Base-by-base conservation (phyloP, 257 asterid genomes). In the Ballota nigra region DNA sequence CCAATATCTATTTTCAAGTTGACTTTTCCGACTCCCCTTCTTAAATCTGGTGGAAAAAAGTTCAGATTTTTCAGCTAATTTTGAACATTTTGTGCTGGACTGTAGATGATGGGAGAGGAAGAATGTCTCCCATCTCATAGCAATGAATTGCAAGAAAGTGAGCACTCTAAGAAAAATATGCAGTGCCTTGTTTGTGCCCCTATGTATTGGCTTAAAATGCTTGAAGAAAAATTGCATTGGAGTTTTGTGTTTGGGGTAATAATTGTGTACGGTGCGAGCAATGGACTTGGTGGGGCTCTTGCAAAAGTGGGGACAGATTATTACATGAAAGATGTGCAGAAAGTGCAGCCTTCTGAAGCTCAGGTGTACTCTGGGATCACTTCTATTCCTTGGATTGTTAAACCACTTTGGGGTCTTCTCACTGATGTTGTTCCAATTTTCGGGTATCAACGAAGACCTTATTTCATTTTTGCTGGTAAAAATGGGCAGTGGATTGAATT, bases 341-440 rank as follows among this genome's bases (percentile, higher is more conserved):
- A 86, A 73, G 97, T 94, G 73, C 97, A 91, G 84, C 99, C 97
- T 71, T 91, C 97, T 81, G 97, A 91, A 79, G 88, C 99, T 71
- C 99, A 94, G 86, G 80, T 94, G 51, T 94, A 94, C 74, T 58
- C 83, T 18, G 98, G 98, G 19, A 89, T 91, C 63, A 87, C 85
- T 66, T 82, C 88, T 12, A 85, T 94, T 71, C 99, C 97, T 47
- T 94, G 99, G 97, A 91, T 94, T 77, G 91, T 94, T 4, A 91
- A 94, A 55, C 99, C 99, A 16, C 74, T 94, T 8, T 94, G 99
- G 99, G 97, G 99, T 33, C 83, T 94, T 73, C 84, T 94, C 28
- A 94, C 99, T 13, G 99, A 94, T 73, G 96, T 87, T 63, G 87
- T 91, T 74, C 97, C 97, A 33, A 83, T 94, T 79, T 81, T 62